A percentile compares a stretch with the other conserved stretches of the same genome.
phyloP scores from a whole-genome alignment of 768 basidiomycete species.

The Macrolepiota dolichaula region DNA sequence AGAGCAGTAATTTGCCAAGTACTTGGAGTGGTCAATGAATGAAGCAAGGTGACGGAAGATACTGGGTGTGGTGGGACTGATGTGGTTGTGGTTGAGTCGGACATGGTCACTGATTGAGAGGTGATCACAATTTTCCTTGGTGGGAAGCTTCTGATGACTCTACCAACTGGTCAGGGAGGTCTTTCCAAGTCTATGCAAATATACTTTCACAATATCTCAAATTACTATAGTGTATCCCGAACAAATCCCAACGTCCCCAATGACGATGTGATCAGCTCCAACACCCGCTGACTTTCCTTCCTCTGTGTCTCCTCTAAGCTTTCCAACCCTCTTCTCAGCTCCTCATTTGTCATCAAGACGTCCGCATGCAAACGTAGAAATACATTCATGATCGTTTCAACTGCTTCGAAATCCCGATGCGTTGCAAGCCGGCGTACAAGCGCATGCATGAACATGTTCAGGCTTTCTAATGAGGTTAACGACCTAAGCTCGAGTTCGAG shows the following conservation, averaged over 20 bases:
- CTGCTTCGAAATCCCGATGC: constrained; percentile 91
- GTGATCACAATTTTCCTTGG: not conserved
- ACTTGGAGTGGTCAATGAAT: constrained; percentile 7
- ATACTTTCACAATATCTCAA: not conserved
- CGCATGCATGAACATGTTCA: constrained; percentile 69
- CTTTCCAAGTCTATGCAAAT: not conserved
- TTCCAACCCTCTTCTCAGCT: constrained; percentile 56
- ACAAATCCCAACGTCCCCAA: constrained; percentile 77
- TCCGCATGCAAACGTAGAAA: constrained; percentile 87
- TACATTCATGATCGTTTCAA: constrained; percentile 82
- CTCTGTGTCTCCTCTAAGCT: constrained; percentile 61
- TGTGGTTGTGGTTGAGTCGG: not conserved
- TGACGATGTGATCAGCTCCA: constrained; percentile 71
- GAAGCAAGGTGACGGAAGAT: not conserved
- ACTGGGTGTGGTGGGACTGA: constrained; percentile 4
- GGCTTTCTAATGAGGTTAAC: constrained; percentile 58
- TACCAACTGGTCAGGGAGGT: not conserved
- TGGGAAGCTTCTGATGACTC: not conserved
- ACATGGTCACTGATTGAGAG: not conserved
- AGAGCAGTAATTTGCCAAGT: constrained; percentile 43
- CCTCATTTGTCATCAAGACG: constrained; percentile 64
- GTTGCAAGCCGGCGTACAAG: constrained; percentile 70
- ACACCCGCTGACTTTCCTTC: constrained; percentile 73
- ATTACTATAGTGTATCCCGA: constrained; percentile 53
- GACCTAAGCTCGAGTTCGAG: constrained; percentile 89